Evolutionary conservation across 2,329 filamentous ascomycete genomes (phyloP).

Genomic region (Colletotrichum sp.): DNA sequence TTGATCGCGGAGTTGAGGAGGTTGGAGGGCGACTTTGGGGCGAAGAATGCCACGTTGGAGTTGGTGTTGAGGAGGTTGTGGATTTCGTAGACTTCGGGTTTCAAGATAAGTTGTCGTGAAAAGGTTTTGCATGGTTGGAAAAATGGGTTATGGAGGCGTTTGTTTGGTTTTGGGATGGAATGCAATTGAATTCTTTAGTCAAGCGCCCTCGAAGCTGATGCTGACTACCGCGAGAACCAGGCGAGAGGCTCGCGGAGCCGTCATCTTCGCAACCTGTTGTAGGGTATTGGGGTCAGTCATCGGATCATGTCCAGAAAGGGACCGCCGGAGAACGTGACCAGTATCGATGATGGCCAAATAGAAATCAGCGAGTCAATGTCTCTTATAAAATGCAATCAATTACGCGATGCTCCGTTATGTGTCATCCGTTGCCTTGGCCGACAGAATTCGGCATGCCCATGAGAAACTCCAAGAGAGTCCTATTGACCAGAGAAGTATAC

Average conservation of each 20-base stretch:
- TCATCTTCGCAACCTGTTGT: neutral
- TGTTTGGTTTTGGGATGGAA: neutral
- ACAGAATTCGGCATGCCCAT: neutral
- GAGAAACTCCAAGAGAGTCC: neutral
- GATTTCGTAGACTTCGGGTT: too few relatives aligned
- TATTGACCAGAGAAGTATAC: neutral
- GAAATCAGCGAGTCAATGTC: neutral
- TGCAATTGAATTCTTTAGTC: neutral
- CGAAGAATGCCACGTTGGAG: neutral
- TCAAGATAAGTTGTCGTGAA: neutral
- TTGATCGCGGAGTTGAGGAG: neutral
- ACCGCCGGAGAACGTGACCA: fast-evolving
- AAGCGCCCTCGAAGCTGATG: neutral
- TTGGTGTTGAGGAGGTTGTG: neutral
- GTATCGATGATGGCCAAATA: neutral
- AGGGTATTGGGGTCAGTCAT: fast-evolving
- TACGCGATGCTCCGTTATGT: neutral
- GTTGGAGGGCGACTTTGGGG: neutral
- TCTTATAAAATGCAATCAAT: neutral
- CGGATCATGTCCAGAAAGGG: neutral
- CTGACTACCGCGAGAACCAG: neutral
- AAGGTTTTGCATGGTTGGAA: fast-evolving
- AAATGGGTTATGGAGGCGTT: neutral
- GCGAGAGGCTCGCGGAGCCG: fast-evolving
- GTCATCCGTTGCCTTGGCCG: neutral